Evolutionary conservation across 148 eudicot genomes (phyloP).

Genomic region (Chenopodium suecicum): DNA sequence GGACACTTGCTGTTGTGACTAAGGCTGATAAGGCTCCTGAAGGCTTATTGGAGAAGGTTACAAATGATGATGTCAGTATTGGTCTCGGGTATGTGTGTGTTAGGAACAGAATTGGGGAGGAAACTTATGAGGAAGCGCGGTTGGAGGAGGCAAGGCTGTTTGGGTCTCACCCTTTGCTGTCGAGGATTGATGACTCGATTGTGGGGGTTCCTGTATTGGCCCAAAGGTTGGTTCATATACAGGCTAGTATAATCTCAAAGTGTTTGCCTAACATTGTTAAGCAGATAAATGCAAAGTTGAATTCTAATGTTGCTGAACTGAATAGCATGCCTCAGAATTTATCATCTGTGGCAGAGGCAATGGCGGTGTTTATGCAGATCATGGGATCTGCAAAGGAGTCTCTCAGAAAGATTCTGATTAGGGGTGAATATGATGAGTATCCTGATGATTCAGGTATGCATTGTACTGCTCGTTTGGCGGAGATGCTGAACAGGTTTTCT

Average conservation of each 20-base stretch:
- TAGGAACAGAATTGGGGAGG: constrained; percentile 31
- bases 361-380: constrained; percentile 42
- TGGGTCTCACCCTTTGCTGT: constrained; percentile 20
- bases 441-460: constrained; percentile 45
- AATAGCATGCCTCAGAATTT: constrained; percentile 42
- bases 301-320: constrained; percentile 31
- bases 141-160: constrained; percentile 30
- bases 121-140: constrained; percentile 38
- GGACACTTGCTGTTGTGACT: constrained; percentile 48
- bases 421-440: constrained; percentile 61
- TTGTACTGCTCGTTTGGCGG: constrained; percentile 43
- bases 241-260: constrained; percentile 47
- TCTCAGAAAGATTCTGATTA: constrained; percentile 39
- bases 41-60: constrained; percentile 41
- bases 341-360: constrained; percentile 42
- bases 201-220: constrained; percentile 57
- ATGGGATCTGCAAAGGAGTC: constrained; percentile 52
- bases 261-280: constrained; percentile 45
- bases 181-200: constrained; percentile 41
- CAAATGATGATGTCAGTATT: constrained; percentile 34
- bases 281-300: constrained; percentile 44
- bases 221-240: constrained; percentile 46
- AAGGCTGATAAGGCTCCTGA: constrained; percentile 40
- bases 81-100: constrained; percentile 39
- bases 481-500: constrained; percentile 32